Evolutionary conservation across 306 rosid species (phyloP), one percentile per base, ranked within the genome.

Genomic region (Dalbergia oliveri): DNA sequence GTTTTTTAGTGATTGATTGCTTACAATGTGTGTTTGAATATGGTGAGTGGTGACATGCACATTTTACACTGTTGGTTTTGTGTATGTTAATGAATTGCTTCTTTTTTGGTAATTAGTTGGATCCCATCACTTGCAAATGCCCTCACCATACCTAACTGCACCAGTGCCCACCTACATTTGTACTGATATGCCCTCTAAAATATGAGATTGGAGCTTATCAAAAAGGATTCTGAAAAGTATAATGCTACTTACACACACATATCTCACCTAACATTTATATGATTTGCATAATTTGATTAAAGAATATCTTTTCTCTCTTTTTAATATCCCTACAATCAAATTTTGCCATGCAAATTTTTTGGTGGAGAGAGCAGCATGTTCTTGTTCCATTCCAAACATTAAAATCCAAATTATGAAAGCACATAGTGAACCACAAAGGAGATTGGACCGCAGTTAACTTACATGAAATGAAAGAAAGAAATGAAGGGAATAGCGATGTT

Each of bases 1-100:
- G 86, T 19, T 82, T 80, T 39, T 64, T 58, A 18, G 85, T 87
- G 86, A 81, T 85, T 83, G 85, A 51, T 72, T 73, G 21, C 45
- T 72, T 73, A 31, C 45, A 56, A 79, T 87, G 91, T 89, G 77
- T 43, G 6, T 37, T 54, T 15, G 74, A 59, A 76, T 81, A 14
- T 76, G 75, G 60, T 77, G 64, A 71, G 76, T 50, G 72, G 74
- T 82, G 75, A 64, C 70, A 73, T 60, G 75, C 68, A 81, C 16
- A 71, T 44, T 73, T 73, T 78, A 64, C 59, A 66, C 73, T 79
- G 81, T 71, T 69, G 69, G 69, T 59, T 60, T 71, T 53, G 72
- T 88, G 85, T 86, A 75, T 78, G 86, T 56, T 59, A 54, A 26
- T 76, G 43, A 73, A 47, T 67, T 77, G 72, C 67, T 53, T 77